These are phyloP conservation scores for Jaapia argillacea DNA, from an alignment of 768 basidiomycete species.

Conservation along the genomic window DNA sequence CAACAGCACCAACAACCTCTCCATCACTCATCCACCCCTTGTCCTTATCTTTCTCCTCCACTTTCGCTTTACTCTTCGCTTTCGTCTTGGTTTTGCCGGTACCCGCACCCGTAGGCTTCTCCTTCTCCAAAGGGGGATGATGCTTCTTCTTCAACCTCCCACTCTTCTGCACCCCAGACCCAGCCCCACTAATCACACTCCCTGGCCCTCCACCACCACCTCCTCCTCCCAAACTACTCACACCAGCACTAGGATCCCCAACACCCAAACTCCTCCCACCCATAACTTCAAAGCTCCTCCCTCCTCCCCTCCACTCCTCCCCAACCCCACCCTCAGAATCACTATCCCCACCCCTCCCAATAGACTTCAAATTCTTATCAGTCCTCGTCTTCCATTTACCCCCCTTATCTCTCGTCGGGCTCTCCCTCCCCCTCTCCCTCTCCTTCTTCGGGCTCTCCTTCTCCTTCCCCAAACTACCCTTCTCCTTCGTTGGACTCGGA, in stretches of 20 bases:
- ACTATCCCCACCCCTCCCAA: conserved; percentile 13
- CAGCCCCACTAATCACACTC: conserved; percentile 2
- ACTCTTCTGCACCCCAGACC: neutral
- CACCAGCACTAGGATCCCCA: neutral
- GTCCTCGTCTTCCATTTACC: conserved; percentile 27
- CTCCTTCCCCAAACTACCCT: neutral
- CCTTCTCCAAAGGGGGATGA: neutral
- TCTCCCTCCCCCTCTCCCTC: neutral
- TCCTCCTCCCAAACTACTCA: conserved; percentile 2
- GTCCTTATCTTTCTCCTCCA: conserved; percentile 15
- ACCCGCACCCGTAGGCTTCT: no score
- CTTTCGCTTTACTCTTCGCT: neutral
- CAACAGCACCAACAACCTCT: conserved; percentile 6
- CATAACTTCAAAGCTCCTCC: conserved; percentile 13
- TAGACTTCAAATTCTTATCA: conserved; percentile 19
- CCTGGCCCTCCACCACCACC: neutral
- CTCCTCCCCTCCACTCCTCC: conserved; percentile 17
- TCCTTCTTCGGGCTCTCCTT: neutral
- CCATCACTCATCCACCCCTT: conserved; percentile 16
- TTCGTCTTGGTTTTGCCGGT: neutral
- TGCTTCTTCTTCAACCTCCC: conserved; percentile 1
- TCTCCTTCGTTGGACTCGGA: neutral
- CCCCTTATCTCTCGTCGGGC: no score
- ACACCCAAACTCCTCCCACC: conserved; percentile 4
- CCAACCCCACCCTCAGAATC: no score